Base-by-base conservation (phyloP, 2,329 filamentous ascomycete genomes). In the Colletotrichum sp. region DNA sequence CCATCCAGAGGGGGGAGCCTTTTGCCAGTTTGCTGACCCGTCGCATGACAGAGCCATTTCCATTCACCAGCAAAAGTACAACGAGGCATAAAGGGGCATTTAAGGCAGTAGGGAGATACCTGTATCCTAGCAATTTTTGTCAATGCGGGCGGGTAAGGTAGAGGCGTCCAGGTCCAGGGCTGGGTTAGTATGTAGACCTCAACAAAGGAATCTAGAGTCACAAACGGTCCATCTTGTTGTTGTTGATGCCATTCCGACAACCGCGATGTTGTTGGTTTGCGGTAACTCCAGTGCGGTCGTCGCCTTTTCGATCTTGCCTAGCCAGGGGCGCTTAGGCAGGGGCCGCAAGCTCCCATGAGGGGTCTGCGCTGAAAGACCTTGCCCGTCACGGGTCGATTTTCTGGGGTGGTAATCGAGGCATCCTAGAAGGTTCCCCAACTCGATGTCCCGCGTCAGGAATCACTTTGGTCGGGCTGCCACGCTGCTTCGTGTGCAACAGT, bases 31-130 rank as follows among this genome's bases (percentile, higher is more conserved):
- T 51, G 38, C 76, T 76, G 67, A 72, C 73, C 31, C 34, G 43
- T 33, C 58, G 73, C 72, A 75, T 75, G 43, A 70, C 79, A 95
- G 94, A 84, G 93, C 94, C 75, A 96, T 97, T 82, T 82, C 92
- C 70, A 94, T 89, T 61, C 94, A 96, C 85, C 87, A 93, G 83
- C 90, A 90, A 78, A 95, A 95, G 86, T 96, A 96, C 81, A 86
- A 92, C 18, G 81, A 83, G 78, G 84, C 82, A 79, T 84, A 79
- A 83, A 79, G 76, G 59, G 66, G 66, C 57, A 70, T 70, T 65
- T 70, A 54, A 64, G 62, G 38, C 24, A 72, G 70, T 58, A 54
- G 55, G 59, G 33, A 57, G 38, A 62, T 33, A 74, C 67, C 47
- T 69, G 71, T 65, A 64, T 67, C 74, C 74, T 72, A 69, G 58